These are phyloP conservation scores for Phytophthora agathidicida DNA, from an alignment of 352 stramenopile genomes.

Conservation along the genomic window DNA sequence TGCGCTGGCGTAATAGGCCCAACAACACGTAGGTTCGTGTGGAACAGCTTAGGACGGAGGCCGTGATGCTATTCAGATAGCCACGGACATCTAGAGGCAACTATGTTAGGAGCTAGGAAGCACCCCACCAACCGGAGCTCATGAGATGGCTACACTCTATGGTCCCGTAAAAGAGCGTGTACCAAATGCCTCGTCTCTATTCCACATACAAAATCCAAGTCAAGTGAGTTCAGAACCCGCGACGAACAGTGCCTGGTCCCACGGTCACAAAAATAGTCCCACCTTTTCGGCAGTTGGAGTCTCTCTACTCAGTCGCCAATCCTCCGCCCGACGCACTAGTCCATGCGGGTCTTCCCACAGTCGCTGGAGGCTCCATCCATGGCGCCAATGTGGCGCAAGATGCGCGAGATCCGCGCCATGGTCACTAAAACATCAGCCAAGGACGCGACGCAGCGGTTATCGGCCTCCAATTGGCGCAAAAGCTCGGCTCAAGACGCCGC, in stretches of 20 bases:
- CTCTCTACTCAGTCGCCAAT: constrained; percentile 1
- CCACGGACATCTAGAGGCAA: not conserved
- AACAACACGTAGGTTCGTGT: too few relatives aligned
- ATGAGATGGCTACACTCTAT: constrained; percentile 28
- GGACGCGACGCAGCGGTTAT: constrained; percentile 37
- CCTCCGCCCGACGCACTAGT: not conserved
- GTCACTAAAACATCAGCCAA: constrained; percentile 26
- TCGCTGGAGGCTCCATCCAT: constrained; percentile 36
- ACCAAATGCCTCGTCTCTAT: too few relatives aligned
- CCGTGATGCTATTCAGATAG: too few relatives aligned
- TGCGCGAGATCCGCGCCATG: constrained; percentile 42
- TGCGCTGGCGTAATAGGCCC: too few relatives aligned
- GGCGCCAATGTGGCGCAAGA: constrained; percentile 46
- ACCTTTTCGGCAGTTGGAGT: not conserved
- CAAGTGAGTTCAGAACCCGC: constrained; percentile 15
- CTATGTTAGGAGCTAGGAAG: too few relatives aligned
- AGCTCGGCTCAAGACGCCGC: constrained; percentile 20
- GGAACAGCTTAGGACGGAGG: too few relatives aligned
- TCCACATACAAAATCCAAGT: constrained; percentile 14
- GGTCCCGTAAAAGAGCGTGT: constrained; percentile 13
- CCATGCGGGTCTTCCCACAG: constrained; percentile 34
- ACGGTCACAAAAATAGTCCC: not conserved
- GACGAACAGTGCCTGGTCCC: constrained; percentile 8
- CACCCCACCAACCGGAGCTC: not conserved
- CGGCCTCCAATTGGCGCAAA: constrained; percentile 29